These are phyloP conservation scores for Gymnopilus junonius DNA, from an alignment of 768 basidiomycete species.

Conservation along the genomic window DNA sequence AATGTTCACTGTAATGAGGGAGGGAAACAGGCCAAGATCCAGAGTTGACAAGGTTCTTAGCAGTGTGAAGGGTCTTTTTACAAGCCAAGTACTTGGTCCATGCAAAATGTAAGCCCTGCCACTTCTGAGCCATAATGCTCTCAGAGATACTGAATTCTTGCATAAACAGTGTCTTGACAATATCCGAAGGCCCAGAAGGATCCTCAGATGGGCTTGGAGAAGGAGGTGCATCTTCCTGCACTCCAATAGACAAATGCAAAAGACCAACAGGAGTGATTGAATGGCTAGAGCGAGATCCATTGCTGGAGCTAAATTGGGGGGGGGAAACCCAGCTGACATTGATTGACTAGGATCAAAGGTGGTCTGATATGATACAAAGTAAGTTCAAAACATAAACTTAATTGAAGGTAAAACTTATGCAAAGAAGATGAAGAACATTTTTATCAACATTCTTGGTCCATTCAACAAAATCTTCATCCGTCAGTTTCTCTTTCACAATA, in stretches of 20 bases:
- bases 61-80: neutral
- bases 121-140: neutral
- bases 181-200: neutral
- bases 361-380: neutral
- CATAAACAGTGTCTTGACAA: neutral
- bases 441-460: neutral
- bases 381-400: neutral
- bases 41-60: neutral
- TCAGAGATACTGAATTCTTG: no score
- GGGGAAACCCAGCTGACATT: neutral
- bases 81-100: neutral
- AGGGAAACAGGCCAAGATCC: neutral
- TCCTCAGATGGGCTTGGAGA: neutral
- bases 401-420: neutral
- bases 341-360: neutral
- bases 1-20: neutral
- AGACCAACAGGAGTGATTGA: neutral
- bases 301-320: neutral
- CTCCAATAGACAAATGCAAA: no score
- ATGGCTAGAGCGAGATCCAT: neutral
- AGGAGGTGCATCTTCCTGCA: no score
- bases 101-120: neutral
- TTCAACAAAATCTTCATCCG: neutral
- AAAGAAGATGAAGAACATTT: neutral
- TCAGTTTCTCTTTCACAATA: neutral